Base-by-base conservation (phyloP, 805 yeast genomes). In the fission yeast (Schizosaccharomyces pombe) region DNA sequence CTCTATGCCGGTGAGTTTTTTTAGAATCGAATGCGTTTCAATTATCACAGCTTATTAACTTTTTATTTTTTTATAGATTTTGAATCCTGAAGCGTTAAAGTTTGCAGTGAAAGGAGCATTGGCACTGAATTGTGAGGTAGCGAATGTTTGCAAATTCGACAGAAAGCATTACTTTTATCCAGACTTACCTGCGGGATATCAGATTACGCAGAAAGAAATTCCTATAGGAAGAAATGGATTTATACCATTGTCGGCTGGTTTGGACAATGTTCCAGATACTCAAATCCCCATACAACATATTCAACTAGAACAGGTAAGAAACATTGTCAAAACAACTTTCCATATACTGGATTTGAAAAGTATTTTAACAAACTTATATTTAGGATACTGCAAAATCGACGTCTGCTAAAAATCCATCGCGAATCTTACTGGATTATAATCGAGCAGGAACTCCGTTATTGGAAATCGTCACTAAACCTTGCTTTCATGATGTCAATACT, bases 131-230 rank as follows among this genome's bases (percentile, higher is more conserved):
- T 75, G 85, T 56, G 63, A 70, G 0, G 72, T 91, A 14, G 75
- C 75, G 56, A 58, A 65, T 0, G 58, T 62, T 5, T 82, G 89
- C 0, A 70, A 79, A 1, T 91, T 91, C 65, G 98, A 91, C 63
- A 71, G 98, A 59, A 91, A 91, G 65, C 98, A 91, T 64, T 91
- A 91, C 65, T 86, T 91, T 65, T 91, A 91, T 65, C 89, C 87
- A 1, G 98, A 91, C 65, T 97, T 91, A 64, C 98, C 98, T 0
- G 67, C 82, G 54, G 98, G 98, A 1, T 91, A 86, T 66, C 98
- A 91, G 64, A 82, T 91, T 53, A 91, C 98, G 0, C 98, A 91
- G 66, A 83, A 78, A 62, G 85, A 75, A 63, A 56, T 60, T 58
- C 58, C 32, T 60, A 33, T 28, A n/a, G 47, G 33, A 31, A 34